Base-by-base conservation (phyloP, 2,329 filamentous ascomycete species). In the Beauveria australis region DNA sequence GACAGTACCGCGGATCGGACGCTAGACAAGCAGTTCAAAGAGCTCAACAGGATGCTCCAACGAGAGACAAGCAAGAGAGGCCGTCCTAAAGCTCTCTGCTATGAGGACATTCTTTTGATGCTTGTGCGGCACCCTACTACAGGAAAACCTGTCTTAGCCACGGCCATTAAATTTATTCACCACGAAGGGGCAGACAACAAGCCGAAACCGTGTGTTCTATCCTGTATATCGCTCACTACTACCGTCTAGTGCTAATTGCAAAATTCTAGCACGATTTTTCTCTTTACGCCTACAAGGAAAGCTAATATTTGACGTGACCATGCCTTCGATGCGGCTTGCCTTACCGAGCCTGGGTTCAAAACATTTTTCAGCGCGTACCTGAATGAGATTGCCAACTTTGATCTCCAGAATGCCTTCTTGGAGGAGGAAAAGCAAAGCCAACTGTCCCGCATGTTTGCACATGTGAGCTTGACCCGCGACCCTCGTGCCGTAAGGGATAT, bases 21-120 rank as follows among this genome's bases (percentile, higher is more conserved):
- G 16, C 40, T 56, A 26, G 63, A 73, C 47, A 52, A 69, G 24
- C 3, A 68, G 41, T 70, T 63, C 8, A 57, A 62, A 43, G 28
- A 66, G n/a, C 60, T 72, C 1, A 48, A 68, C 12, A 56, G 63
- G 18, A 61, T 71, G 10, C 62, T 70, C 10, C 57, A 49, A 12
- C 30, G 69, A 57, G 64, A 72, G 64, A 65, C 51, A 24, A 51
- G 46, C 6, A 43, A 62, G 46, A 62, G 65, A 19, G 62, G 66
- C 47, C 66, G 66, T 16, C 67, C 63, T 0, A 72, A 71, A 59
- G 65, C 66, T 19, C 66, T 72, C 30, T 72, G 48, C 55, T 73
- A 72, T 49, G 55, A 72, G 62, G 69, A 72, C 26, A 70, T 72
- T 24, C 46, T 58, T 7, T 60, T 73, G 19, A 70, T 71, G 37